Conservation (phyloP, 225 moss, liverwort and hornwort species). For the Marchantia polymorpha region DNA sequence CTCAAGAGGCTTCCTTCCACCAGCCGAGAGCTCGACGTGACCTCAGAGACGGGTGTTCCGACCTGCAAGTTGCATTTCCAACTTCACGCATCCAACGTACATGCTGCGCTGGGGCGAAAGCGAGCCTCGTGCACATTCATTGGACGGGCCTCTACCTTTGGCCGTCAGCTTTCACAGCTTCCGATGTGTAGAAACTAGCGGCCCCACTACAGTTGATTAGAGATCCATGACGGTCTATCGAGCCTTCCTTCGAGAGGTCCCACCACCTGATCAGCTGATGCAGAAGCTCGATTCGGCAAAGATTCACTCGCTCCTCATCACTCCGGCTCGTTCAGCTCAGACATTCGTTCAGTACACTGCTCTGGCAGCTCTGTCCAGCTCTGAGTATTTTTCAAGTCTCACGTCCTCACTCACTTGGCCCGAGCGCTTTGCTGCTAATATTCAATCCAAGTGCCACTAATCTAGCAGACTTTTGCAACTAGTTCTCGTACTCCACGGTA, state of each 20-base stretch:
- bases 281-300: background rate
- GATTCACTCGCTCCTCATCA: background rate
- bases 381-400: too few relatives aligned
- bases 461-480: too few relatives aligned
- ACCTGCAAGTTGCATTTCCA: background rate
- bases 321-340: background rate
- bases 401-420: too few relatives aligned
- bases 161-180: conserved; percentile 9
- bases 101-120: background rate
- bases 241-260: background rate
- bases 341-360: background rate
- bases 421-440: too few relatives aligned
- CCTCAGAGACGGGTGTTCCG: background rate
- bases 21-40: background rate
- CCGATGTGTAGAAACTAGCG: background rate
- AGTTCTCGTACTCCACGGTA: too few relatives aligned
- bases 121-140: background rate
- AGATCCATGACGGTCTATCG: background rate
- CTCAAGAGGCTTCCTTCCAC: background rate
- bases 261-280: background rate
- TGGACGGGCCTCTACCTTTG: background rate
- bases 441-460: too few relatives aligned
- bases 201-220: background rate
- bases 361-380: too few relatives aligned
- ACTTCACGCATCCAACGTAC: background rate